Evolutionary conservation across 2,329 filamentous ascomycete species (phyloP).

Genomic region (Cladorrhinum sp.): DNA sequence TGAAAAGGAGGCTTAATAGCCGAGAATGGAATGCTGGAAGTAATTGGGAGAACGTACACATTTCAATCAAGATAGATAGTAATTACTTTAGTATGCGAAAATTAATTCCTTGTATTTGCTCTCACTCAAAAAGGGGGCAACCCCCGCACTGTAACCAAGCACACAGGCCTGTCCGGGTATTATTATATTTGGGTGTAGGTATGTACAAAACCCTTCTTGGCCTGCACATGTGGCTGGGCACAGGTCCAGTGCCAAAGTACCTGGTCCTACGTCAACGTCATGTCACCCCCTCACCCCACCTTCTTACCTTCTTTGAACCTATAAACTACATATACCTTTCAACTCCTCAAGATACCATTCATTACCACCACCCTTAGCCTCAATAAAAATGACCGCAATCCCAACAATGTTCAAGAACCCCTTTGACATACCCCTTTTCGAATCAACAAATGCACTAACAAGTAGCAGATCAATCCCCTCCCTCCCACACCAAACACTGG

Average conservation of each 20-base stretch:
- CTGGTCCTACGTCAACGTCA: not conserved
- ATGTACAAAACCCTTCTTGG: not conserved
- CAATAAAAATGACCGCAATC: not conserved
- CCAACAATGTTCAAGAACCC: not conserved
- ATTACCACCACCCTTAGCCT: not conserved
- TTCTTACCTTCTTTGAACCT: not conserved
- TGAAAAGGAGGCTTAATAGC: not conserved
- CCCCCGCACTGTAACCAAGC: too few species aligned
- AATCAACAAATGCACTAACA: not conserved
- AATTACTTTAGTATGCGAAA: too few species aligned
- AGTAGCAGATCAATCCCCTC: not conserved
- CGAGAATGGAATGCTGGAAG: not conserved
- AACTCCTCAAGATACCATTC: too few species aligned
- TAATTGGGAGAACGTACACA: not conserved
- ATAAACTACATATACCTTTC: too few species aligned
- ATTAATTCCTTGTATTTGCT: too few species aligned
- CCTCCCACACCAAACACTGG: not conserved
- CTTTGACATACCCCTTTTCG: too few species aligned
- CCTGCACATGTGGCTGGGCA: not conserved
- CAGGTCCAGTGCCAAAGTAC: too few species aligned
- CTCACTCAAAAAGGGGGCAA: too few species aligned
- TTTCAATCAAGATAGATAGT: too few species aligned
- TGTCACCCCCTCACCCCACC: not conserved
- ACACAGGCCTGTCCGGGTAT: too few species aligned
- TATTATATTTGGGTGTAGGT: too few species aligned